Conservation (phyloP, 805 yeast species). For the Yarrowia hollandica region DNA sequence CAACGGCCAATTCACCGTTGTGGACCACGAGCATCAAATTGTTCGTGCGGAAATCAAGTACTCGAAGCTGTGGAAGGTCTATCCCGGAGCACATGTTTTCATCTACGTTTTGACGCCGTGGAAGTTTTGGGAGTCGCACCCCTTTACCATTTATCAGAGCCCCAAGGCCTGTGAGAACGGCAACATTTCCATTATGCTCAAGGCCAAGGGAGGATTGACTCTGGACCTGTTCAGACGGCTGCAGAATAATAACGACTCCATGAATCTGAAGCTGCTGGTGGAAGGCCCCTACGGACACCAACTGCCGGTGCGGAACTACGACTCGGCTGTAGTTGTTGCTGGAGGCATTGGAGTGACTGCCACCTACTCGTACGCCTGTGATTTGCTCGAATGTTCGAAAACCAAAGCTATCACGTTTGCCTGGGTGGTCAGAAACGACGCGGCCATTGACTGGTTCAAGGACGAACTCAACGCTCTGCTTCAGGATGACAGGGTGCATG, state of each 20-base stretch:
- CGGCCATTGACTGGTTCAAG: slow-evolving; percentile 39
- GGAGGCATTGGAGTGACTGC: slow-evolving; percentile 81
- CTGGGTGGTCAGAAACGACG: slow-evolving; percentile 40
- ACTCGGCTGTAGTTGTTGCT: slow-evolving; percentile 60
- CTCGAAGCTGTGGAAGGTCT: slow-evolving; percentile 44
- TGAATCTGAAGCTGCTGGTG: slow-evolving; percentile 47
- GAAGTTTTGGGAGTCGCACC: slow-evolving; percentile 71
- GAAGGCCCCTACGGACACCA: slow-evolving; percentile 77
- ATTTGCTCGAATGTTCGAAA: slow-evolving; percentile 29
- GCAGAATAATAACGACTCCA: slow-evolving; percentile 35
- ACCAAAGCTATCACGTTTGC: slow-evolving; percentile 35
- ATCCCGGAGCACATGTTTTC: slow-evolving; percentile 25
- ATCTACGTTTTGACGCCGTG: slow-evolving; percentile 38
- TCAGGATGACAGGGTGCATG: slow-evolving; percentile 37
- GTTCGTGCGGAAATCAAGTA: slow-evolving; percentile 2
- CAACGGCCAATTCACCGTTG: slow-evolving; percentile 49
- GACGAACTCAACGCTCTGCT: slow-evolving; percentile 37
- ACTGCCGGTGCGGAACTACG: slow-evolving; percentile 51
- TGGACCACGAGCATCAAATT: slow-evolving; percentile 49
- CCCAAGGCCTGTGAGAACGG: slow-evolving; percentile 43
- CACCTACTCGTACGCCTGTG: slow-evolving; percentile 46
- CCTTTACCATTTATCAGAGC: slow-evolving; percentile 52
- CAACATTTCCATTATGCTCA: slow-evolving; percentile 51
- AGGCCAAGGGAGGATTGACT: slow-evolving; percentile 58
- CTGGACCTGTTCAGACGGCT: slow-evolving; percentile 42